Percentiles rank a stretch among this genome's conserved stretches.
phyloP scores from a whole-genome alignment of 306 rosid genomes.

The Echinosophora koreensis region DNA sequence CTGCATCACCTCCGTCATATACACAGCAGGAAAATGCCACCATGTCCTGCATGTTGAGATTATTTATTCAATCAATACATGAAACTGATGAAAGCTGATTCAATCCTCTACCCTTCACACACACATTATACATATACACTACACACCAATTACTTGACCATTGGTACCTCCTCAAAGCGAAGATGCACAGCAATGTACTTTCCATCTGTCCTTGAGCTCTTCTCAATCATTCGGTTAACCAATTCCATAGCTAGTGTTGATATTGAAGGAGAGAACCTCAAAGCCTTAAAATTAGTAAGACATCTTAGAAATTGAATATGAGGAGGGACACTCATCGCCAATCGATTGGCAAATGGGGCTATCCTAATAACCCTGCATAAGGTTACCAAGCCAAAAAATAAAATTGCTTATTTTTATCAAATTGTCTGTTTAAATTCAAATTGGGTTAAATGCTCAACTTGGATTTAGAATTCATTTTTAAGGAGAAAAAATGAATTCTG shows the following conservation, averaged over 20 bases:
- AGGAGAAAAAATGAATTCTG: too few species aligned
- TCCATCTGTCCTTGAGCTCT: conserved; percentile 75
- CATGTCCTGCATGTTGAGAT: conserved; percentile 76
- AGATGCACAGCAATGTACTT: conserved; percentile 86
- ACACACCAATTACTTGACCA: conserved; percentile 9
- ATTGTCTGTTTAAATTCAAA: too few species aligned
- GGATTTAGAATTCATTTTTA: too few species aligned
- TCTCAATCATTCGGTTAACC: conserved; percentile 73
- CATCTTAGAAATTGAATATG: conserved; percentile 88
- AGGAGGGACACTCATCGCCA: conserved; percentile 94
- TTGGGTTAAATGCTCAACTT: too few species aligned
- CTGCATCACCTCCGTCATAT: conserved; percentile 86
- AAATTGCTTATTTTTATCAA: too few species aligned
- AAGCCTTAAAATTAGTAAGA: conserved; percentile 83
- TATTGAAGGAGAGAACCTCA: conserved; percentile 83
- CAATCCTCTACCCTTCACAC: background rate
- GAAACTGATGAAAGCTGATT: background rate
- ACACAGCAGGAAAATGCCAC: conserved; percentile 95
- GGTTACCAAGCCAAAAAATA: conserved; percentile 16
- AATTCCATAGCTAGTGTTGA: conserved; percentile 71
- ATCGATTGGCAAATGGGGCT: conserved; percentile 93
- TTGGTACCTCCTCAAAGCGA: conserved; percentile 94
- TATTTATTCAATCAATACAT: too few species aligned
- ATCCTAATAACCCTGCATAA: conserved; percentile 81
- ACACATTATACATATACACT: background rate